Base-by-base conservation (phyloP, 177 flowering plant genomes). In the Vitis hybrid region DNA sequence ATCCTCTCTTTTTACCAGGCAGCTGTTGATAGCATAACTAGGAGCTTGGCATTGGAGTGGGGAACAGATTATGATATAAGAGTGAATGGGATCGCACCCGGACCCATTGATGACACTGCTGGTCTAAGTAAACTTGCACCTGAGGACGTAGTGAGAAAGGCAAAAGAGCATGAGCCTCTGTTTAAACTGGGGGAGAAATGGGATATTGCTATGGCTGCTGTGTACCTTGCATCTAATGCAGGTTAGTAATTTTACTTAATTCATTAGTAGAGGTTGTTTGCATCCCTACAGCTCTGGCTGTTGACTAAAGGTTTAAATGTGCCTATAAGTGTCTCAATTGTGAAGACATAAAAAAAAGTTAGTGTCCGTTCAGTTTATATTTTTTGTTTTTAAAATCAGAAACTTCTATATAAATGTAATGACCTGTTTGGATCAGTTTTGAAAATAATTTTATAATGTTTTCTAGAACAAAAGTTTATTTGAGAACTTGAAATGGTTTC, bases 41-140 rank as follows among this genome's bases (percentile, higher is more conserved):
- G 97, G 83, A 89, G 85, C 75, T 84, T 95, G 82, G 99, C 98
- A 65, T 71, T 95, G 69, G 98, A 95, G 69, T 95, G 99, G 99
- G 99, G 98, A 11, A 82, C 92, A 19, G 98, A 95, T 76, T 87
- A 93, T 82, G 97, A 90, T 68, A 90, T 95, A 61, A 85, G 97
- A 75, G 99, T 95, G 24, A 93, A 93, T 73, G 99, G 97, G 22
- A 92, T 95, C 77, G 97, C 98, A 51, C 97, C 98, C 8, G 98
- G 99, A n/a, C 98, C 98, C 33, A 93, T 95, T 57, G 89, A 75
- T 52, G 99, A 81, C 49, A 95, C 99, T 60, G 51, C 92, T 66
- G 99, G 99, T 57, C 58, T 89, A 81, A 80, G 90, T 71, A 93
- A 92, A 73, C 89, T 93, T 38, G 84, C 68, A 15, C 97, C 97